Evolutionary conservation across 805 yeast genomes (phyloP), one percentile per base, ranked within the genome.

Genomic region (Danielia oregonensis): DNA sequence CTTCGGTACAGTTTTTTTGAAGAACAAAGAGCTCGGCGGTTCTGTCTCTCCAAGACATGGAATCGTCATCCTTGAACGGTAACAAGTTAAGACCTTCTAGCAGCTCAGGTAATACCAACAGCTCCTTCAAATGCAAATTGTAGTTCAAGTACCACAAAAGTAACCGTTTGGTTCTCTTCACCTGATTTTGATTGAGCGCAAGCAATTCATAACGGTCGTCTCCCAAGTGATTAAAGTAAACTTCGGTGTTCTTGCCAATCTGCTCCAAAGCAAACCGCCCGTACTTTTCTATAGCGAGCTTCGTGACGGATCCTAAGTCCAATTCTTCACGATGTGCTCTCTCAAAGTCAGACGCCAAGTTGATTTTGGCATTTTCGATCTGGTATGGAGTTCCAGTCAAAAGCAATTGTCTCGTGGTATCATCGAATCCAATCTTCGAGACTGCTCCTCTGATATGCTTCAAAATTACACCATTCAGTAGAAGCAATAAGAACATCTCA

Each of bases 371-470:
- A 57, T 69, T 72, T 17, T 59, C 55, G 24, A 65, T 55, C 24
- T 73, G 74, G 14, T 51, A 42, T 5, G 52, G 57, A 0, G 74
- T 63, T 6, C 76, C 72, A n/a, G 54, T 40, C 11, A 74, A 55
- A 7, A 55, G 41, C 13, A 74, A 55, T 29, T 39, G 42, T 2
- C 29, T 17, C 22, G 53, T 57, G 12, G 50, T 52, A 1, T 65
- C 48, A 25, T 57, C 59, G 24, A 72, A 59, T 4, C 55, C 42
- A 23, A 73, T 54, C 30, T 54, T 47, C 3, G 68, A 64, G 1
- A 76, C 78, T 1, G 63, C 55, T 31, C 66, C 49, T 14, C 67
- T 55, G 49, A 74, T 54, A 32, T 62, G 58, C 26, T 68, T 59
- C 6, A 71, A 50, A 11, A 69, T 43, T 14, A 46, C 39, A 7